phyloP scores from a whole-genome alignment of 179 eudicot genomes.

The Beta macrorhiza region DNA sequence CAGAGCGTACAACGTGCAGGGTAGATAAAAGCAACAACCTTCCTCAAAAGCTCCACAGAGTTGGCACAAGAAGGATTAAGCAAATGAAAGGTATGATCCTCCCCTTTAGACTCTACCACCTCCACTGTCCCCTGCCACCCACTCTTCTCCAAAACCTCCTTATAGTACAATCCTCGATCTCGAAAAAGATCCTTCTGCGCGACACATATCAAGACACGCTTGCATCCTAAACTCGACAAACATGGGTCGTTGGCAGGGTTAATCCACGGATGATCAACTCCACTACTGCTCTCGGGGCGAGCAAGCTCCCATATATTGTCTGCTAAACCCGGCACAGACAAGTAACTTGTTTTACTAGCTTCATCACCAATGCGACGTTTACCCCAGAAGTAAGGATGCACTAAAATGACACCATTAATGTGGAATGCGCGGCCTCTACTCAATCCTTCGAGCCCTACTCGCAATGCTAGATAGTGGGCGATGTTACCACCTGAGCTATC shows the following conservation, averaged over 20 bases:
- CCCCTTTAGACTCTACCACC: background rate
- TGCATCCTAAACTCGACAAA: background rate
- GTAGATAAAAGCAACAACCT: conserved; percentile 4
- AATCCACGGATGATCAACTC: conserved; percentile 1
- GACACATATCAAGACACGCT: background rate
- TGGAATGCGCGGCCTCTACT: background rate
- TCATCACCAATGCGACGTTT: conserved; percentile 1
- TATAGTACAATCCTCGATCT: background rate
- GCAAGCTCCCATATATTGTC: background rate
- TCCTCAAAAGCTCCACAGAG: background rate
- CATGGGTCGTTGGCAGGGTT: background rate
- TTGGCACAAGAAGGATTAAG: conserved; percentile 1
- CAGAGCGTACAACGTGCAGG: background rate
- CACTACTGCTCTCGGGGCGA: background rate
- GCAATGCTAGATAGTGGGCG: background rate
- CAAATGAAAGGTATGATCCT: conserved; percentile 1
- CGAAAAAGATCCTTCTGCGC: conserved; percentile 4
- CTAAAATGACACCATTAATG: conserved; percentile 1
- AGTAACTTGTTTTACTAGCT: background rate
- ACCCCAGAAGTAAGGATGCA: conserved; percentile 9
- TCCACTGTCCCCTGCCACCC: conserved; percentile 11
- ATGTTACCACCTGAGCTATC: conserved; percentile 14
- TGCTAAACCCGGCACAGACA: background rate
- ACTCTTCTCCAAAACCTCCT: conserved; percentile 6
- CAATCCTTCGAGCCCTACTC: background rate